Base-by-base conservation (phyloP, 2,329 filamentous ascomycete genomes). In the Pseudocercospora fijiensis region DNA sequence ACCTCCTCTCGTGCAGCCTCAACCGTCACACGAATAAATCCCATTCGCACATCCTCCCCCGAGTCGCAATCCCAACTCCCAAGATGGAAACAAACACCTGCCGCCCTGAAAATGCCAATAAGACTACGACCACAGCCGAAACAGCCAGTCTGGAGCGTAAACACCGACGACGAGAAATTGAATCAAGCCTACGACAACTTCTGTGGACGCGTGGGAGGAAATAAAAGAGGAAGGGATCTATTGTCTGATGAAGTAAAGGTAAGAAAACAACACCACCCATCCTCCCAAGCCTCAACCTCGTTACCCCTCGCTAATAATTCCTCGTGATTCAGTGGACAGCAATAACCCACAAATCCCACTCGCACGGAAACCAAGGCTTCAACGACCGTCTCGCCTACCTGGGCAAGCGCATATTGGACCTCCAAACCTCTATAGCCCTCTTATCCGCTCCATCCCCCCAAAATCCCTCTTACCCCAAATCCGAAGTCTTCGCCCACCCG, bases 271-370 rank as follows among this genome's bases (percentile, higher is more conserved):
- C 11, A 6, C 41, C 58, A 43, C 18, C 9, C 20, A 28, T 37
- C 16, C 30, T 30, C 26, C 16, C 27, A 18, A 11, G 16, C 8
- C 13, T 3, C 28, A 8, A 7, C 33, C 33, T 16, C 33, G 8
- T 16, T 8, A 37, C 33, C 33, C 16, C 33, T 37, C 33, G 33
- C 33, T 37, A 8, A 37, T 37, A 7, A 57, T 45, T 6, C n/a
- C 22, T 45, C 33, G 30, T 30, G 6, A 59, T 62, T n/a, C n/a
- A 75, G 81, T 99, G 95, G 95, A 82, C 98, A 73, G 93, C 93
- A 28, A 86, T 99, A 61, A 99, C 95, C 69, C 95, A 98, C 78
- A 98, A 98, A 85, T 97, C 92, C 79, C 98, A 96, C 75, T 94
- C 99, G 76, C 92, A 98, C 75, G 95, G 93, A 58, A 84, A 92